Base-by-base conservation (phyloP, 2,329 filamentous ascomycete genomes). In the Fusarium avenaceum region DNA sequence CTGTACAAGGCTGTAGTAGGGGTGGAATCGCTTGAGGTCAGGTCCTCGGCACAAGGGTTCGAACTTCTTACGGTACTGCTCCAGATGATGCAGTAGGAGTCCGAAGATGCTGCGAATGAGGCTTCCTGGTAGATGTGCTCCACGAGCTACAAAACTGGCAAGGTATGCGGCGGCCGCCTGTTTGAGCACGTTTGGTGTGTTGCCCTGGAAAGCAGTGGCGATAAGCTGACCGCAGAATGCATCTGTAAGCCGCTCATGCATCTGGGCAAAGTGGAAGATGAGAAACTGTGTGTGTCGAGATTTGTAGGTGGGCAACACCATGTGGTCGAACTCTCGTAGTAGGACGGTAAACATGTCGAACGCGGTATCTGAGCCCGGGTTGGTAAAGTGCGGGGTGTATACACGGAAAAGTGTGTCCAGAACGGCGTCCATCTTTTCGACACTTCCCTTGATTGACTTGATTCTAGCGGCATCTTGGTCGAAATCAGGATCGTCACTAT, bases 221-320 rank as follows among this genome's bases (percentile, higher is more conserved):
- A 82, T 81, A 68, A 95, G 91, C 24, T 90, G 90, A 33, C 91
- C 91, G 43, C 92, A 90, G 75, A 98, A 98, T 48, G 90, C 87
- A 74, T 96, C 92, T 59, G 93, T 90, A 47, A 97, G 87, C 44
- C 87, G 85, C 30, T 92, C 89, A 10, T 93, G 92, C 59, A 87
- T 87, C 78, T 99, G 95, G 17, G 92, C 92, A 76, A 97, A 97
- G 80, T 97, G 95, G 80, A 99, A 99, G 50, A 98, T 86, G 47
- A 99, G 87, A 73, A 98, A 99, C 75, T 99, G 96, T 0, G 94
- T 94, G 77, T 98, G 95, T 33, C 96, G 90, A 24, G 94, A 97
- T 71, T 93, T 92, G 77, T 96, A 94, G 15, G 94, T 96, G 5
- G 94, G 94, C 30, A 99, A 86, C 61, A 99, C 93, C 74, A 94